Evolutionary conservation across 306 rosid species (phyloP), one percentile per base, ranked within the genome.

Genomic region (Trifolium pratense): DNA sequence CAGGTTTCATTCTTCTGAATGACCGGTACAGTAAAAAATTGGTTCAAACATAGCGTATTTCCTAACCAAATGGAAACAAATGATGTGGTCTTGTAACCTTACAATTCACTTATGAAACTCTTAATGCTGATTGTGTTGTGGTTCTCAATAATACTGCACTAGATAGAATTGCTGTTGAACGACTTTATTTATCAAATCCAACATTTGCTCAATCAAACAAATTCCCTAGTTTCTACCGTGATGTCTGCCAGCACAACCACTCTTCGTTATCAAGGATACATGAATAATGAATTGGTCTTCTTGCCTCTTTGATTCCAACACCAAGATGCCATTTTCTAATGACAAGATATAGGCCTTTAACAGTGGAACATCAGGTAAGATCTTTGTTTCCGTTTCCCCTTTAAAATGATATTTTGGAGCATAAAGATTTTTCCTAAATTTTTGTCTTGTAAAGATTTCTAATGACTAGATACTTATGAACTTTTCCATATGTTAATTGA

Each of bases 41-140:
- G 82, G 97, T 94, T 42, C 99, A 94, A 89, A 94, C 99, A 26
- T 94, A 94, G 97, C 83, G 99, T 94, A 36, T 94, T 94, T 62
- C 99, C 99, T 75, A 94, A 94, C 84, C 99, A 94, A 87, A 94
- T 94, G 99, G 99, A 89, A 86, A 94, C 99, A 15, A 94, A 96
- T 84, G 99, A 94, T 80, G 99, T 94, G 82, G 99, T 94, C 79
- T 97, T 91, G 76, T 97, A 94, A 77, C 99, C 99, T 13, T 94
- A 94, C 86, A 94, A 94, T 84, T 94, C 99, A 42, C 96, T 94
- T 84, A 83, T 91, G 84, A 94, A 57, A 91, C 97, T 39, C 91
- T 94, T 20, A 94, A 94, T 89, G 99, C 99, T 64, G 99, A 94
- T 70, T 94, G 99, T 61, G 99, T 94, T 80, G 99, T 94, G 42